Evolutionary conservation across 768 basidiomycete species (phyloP), one percentile per base, ranked within the genome.

Genomic region (Lyophyllum semitale): DNA sequence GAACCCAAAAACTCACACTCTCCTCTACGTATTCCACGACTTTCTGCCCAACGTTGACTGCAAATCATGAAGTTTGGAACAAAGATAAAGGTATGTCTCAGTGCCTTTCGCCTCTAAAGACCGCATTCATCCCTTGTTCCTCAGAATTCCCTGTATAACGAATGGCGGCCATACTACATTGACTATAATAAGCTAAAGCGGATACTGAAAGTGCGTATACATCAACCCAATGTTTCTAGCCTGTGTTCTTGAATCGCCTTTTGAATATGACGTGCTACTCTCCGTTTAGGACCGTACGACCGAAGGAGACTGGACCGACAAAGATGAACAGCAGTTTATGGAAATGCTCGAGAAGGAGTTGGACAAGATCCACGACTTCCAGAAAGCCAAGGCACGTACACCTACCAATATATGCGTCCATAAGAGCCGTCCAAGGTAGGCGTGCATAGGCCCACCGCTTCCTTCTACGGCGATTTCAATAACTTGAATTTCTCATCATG

Each of bases 301-400:
- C 4, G 72, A 74, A 13, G 78, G 75, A 20, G 68, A 71, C 42
- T 98, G 96, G 96, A 82, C 77, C 29, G 82, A 84, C 42, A 72
- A 77, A 13, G 93, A 97, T 68, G 96, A 98, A 73, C 76, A 77
- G 30, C 85, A 90, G 37, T 98, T 98, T 66, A 88, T 86, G 11
- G 70, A 66, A 40, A 82, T 88, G 76, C 84, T 98, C 51, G 88
- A 91, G 64, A 77, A 77, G 55, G 95, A 98, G 74, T 79, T 98
- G 29, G 91, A 95, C 66, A 98, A 98, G 75, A 87, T 98, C 41
- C 89, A 95, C 63, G 87, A 88, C 65, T 98, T 98, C 67, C 96
- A 98, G 68, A 91, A 87, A 67, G 75, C 79, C 30, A 98, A 97
- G 84, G 93, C 88, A 51, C 64, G 67, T 54, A 40, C 22, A 27